These are phyloP conservation scores for Podila horticola DNA, from an alignment of 192 early-diverging fungal genomes.

Conservation along the genomic window DNA sequence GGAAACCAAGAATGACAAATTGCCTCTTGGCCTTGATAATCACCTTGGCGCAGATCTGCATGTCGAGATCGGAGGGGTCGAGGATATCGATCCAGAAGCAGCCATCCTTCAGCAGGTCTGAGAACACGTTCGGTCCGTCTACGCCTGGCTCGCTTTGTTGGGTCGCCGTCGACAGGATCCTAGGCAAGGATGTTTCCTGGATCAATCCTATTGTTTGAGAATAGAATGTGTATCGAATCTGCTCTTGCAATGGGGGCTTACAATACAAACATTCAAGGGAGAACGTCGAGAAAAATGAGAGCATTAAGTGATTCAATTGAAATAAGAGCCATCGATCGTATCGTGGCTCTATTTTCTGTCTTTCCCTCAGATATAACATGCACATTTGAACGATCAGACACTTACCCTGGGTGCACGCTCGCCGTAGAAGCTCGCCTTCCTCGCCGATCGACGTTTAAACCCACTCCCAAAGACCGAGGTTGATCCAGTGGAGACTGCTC, in stretches of 20 bases:
- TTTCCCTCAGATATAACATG: no score
- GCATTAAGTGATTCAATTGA: no score
- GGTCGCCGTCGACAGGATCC: constrained; percentile 29
- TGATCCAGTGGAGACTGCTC: constrained; percentile 25
- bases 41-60: constrained; percentile 67
- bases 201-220: constrained; percentile 42
- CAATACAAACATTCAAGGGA: constrained; percentile 1
- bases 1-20: neutral
- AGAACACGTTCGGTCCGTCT: constrained; percentile 31
- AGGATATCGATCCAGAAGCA: constrained; percentile 83
- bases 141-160: constrained; percentile 1
- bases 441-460: constrained; percentile 17
- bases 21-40: neutral
- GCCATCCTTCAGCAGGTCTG: constrained; percentile 56
- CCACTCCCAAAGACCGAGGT: neutral
- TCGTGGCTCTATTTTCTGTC: no score
- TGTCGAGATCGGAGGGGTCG: constrained; percentile 62
- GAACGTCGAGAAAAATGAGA: neutral
- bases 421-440: constrained; percentile 35
- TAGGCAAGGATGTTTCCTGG: constrained; percentile 42
- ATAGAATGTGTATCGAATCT: constrained; percentile 49
- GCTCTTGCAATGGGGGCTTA: constrained; percentile 26
- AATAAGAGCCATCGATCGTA: no score
- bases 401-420: constrained; percentile 40
- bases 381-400: neutral